Evolutionary conservation across 192 early-diverging fungal genomes (phyloP), one percentile per base, ranked within the genome.

Genomic region (Linnemannia schmuckeri): DNA sequence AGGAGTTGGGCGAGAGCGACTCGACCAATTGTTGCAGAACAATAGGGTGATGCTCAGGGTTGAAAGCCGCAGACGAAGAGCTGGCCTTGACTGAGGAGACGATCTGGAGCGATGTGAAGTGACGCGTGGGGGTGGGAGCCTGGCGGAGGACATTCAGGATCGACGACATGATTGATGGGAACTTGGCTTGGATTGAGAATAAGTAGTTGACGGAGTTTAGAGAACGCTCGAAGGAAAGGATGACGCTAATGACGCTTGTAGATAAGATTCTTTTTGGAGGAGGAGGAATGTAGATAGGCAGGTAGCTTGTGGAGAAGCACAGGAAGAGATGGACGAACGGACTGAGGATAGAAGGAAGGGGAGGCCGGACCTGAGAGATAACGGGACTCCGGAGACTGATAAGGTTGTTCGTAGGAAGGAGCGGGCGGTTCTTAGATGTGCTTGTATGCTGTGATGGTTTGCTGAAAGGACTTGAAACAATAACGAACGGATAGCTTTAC

Each of bases 11-110:
- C 7, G 79, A 78, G n/a, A 87, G 80, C 38, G 85, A 87, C 70
- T 87, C 70, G 52, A 87, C 79, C 85, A 87, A 42, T 44, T 87
- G 85, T 47, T 87, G 79, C 27, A 87, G 71, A 7, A 87, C 79
- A 72, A 87, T 81, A 35, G 85, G 85, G 44, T 87, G 85, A 54
- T 87, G 85, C 72, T 87, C 85, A 3, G 85, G 85, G 47, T 87
- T 87, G 63, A 87, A 87, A 0, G 74, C 44, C 6, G 79, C 27
- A 24, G 9, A 9, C 13, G 61, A 17, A 22, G 83, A 80, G 35
- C 71, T 70, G 33, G 75, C 10, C 72, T 54, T 74, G 35, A 61
- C 38, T 35, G 75, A 52, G 7, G 79, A 30, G 12, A 74, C 68
- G 37, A 87, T 72, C 0, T 87, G 75, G 49, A 87, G 57, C 38